Base-by-base conservation (phyloP, 2,329 filamentous ascomycete genomes). In the Fusarium cicatricum region DNA sequence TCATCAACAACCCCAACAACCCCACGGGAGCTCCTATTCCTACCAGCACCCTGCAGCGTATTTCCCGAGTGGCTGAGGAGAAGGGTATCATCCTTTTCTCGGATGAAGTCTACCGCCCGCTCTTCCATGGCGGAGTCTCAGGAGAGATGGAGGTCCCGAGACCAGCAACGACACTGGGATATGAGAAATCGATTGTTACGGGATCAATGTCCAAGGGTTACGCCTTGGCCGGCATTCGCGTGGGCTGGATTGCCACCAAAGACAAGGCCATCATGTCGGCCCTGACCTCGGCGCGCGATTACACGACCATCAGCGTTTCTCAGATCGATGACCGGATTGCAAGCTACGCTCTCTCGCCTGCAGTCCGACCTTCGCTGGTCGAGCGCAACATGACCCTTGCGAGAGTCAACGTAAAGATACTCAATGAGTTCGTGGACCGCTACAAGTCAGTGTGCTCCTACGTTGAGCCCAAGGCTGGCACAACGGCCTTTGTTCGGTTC, bases 181-280 rank as follows among this genome's bases (percentile, higher is more conserved):
- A 96, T 73, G 76, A 83, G 3, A 88, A 87, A 51, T 83, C 85
- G 17, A 80, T 96, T 28, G 85, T 86, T 11, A 95, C 90, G 0
- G 89, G 92, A 12, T 93, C 90, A 15, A 85, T 96, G 79, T 94
- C 90, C 21, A 96, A 96, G 75, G 90, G 91, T 1, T 97, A 92
- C 75, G 86, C 90, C 3, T 77, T 97, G 5, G 91, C 92, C 1
- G 92, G 92, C 2, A 87, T 96, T 58, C 86, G 92, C 1, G 75
- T 93, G 2, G 92, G 92, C 28, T 97, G 92, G 92, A 81, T 94
- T 53, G 90, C 90, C 4, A 89, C 87, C 12, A 85, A 85, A 21
- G 84, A 86, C 71, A 70, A 71, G 5, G 75, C 77, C 1, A 80
- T 96, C 51, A 82, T 94, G 47, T 82, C 87, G 44, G 78, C 81